Evolutionary conservation across 2,329 filamentous ascomycete species (phyloP), one percentile per base, ranked within the genome.

Genomic region (Aspergillus pseudoglaucus): DNA sequence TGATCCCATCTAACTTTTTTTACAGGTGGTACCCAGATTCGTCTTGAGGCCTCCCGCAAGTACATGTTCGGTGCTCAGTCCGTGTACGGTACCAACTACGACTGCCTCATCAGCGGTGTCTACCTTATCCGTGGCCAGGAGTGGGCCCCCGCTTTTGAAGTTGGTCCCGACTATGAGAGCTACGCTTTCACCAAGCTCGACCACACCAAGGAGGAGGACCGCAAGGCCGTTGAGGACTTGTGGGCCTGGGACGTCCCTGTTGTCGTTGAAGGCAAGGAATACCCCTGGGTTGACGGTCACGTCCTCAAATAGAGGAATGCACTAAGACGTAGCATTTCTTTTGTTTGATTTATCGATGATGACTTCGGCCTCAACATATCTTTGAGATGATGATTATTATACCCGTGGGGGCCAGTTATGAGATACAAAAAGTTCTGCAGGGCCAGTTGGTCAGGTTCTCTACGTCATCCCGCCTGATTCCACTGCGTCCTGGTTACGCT

Each of bases 171-270:
- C 77, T 90, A 81, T 73, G 93, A 98, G 83, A 91, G 87, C 78
- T 98, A 97, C 82, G 74, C 81, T 62, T 97, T 97, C 84, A 86
- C 77, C 72, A 97, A 96, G 86, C 89, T 98, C 65, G 91, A 98
- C 80, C 85, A 83, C 69, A 82, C 74, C 71, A 95, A 88, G 71
- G 71, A 80, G 47, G 89, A 90, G 73, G 88, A 97, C 81, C 83
- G 80, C 68, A 84, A 87, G 70, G 90, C 87, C 70, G 78, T 98
- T 66, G 83, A 93, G 67, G 83, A 87, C 69, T 79, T 85, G 75
- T 98, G 93, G 93, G 78, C 82, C 54, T 95, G 90, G 88, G 93
- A 97, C 73, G 87, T 88, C 78, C 84, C 87, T 58, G 76, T 90
- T 65, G 76, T 75, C 57, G 80, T 89, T 65, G 74, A 86, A 66